Evolutionary conservation across 2,329 filamentous ascomycete genomes (phyloP).

Genomic region (Arachnomyces sp.): DNA sequence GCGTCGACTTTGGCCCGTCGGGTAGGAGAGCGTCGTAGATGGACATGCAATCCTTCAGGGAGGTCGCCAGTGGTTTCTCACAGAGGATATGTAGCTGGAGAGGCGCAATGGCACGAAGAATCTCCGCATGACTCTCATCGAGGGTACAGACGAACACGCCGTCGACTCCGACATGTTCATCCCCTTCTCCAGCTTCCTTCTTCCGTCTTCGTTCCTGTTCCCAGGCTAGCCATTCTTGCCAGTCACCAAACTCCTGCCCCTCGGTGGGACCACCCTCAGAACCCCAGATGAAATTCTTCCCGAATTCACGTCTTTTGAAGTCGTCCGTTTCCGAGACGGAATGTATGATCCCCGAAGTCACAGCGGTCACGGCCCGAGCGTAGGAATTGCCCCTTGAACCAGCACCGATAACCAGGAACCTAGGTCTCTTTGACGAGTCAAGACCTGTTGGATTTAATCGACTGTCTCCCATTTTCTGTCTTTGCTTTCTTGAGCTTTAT

Average conservation of each 20-base stretch:
- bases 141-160: slow-evolving; percentile 67
- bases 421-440: slow-evolving; percentile 33
- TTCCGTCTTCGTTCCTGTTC: slow-evolving; percentile 57
- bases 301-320: slow-evolving; percentile 68
- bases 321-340: slow-evolving; percentile 74
- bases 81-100: slow-evolving; percentile 75
- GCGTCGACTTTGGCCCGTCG: slow-evolving; percentile 14
- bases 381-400: slow-evolving; percentile 73
- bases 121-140: slow-evolving; percentile 81
- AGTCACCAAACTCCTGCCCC: slow-evolving; percentile 64
- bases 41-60: slow-evolving; percentile 65
- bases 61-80: slow-evolving; percentile 87
- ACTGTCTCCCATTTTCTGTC: no score
- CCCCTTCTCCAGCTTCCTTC: slow-evolving; percentile 40
- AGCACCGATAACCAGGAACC: slow-evolving; percentile 73
- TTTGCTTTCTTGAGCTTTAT: no score
- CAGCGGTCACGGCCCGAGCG: slow-evolving; percentile 57
- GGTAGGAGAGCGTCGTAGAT: slow-evolving; percentile 47
- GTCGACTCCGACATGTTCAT: slow-evolving; percentile 50
- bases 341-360: slow-evolving; percentile 60
- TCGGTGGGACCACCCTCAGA: slow-evolving; percentile 37
- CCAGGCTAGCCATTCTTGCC: slow-evolving; percentile 68
- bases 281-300: slow-evolving; percentile 66
- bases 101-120: slow-evolving; percentile 65
- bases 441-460: background rate